These are phyloP conservation scores for Stagonosporopsis vannaccii DNA, from an alignment of 2,329 filamentous ascomycete species.

Conservation along the genomic window DNA sequence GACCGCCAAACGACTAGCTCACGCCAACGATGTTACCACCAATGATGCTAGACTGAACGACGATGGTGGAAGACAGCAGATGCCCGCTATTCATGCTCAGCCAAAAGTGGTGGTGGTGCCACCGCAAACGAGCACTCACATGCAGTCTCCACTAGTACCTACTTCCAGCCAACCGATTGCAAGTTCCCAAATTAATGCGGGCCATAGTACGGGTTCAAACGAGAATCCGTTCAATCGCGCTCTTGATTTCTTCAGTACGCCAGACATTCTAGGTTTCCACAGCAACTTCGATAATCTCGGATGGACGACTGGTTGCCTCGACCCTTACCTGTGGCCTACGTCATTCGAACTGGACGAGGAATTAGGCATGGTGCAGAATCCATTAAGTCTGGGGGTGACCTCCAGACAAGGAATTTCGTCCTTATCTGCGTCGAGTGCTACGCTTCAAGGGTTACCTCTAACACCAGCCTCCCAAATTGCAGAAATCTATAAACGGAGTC, in stretches of 20 bases:
- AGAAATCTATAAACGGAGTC: constrained; percentile 2
- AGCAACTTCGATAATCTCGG: not conserved
- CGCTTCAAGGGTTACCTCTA: not conserved
- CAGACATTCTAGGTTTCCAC: not conserved
- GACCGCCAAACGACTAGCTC: not conserved
- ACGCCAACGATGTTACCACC: not conserved
- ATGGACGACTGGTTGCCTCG: not conserved
- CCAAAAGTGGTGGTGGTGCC: not conserved
- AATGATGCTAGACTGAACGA: not conserved
- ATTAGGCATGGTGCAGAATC: not conserved
- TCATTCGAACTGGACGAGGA: not conserved
- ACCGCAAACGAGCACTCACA: too few species aligned
- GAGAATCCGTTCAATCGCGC: not conserved
- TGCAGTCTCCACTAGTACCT: not conserved
- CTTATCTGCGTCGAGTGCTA: not conserved
- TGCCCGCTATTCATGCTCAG: not conserved
- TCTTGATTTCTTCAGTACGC: not conserved
- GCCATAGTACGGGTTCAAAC: too few species aligned
- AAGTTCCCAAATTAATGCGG: too few species aligned
- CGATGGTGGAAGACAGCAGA: not conserved
- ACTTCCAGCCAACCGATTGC: not conserved
- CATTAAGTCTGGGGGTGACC: too few species aligned
- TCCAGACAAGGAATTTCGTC: not conserved
- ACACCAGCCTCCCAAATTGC: constrained; percentile 10
- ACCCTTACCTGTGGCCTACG: not conserved